Evolutionary conservation across 352 stramenopile genomes (phyloP).

Genomic region (Thraustochytrium striatum): DNA sequence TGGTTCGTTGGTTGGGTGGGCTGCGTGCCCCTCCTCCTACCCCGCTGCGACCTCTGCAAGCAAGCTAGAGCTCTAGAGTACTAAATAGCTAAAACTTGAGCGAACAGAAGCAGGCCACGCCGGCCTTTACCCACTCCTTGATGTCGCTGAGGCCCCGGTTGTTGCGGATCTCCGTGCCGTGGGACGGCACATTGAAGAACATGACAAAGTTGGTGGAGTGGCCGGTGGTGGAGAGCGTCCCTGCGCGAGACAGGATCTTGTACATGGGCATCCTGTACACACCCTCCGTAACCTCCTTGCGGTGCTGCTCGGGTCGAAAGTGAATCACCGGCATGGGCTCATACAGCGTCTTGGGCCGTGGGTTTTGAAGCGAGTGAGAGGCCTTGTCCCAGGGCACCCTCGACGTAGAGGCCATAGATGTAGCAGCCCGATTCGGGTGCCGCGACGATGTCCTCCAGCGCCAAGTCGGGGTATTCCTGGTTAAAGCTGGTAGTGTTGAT

Average conservation of each 20-base stretch:
- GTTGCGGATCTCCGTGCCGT: conserved; percentile 74
- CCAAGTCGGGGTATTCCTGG: conserved; percentile 53
- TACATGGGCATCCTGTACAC: conserved; percentile 89
- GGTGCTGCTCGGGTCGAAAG: conserved; percentile 68
- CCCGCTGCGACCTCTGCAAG: no score
- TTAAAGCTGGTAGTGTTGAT: conserved; percentile 76
- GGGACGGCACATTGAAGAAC: conserved; percentile 87
- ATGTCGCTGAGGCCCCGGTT: conserved; percentile 73
- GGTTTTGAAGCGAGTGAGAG: conserved; percentile 71
- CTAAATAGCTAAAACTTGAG: conserved; percentile 59
- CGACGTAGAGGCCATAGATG: conserved; percentile 77
- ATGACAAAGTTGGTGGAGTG: conserved; percentile 96
- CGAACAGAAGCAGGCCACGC: conserved; percentile 84
- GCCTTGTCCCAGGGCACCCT: conserved; percentile 76
- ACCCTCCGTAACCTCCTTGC: conserved; percentile 65
- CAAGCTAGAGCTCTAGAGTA: no score
- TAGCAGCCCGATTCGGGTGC: conserved; percentile 71
- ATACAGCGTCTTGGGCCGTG: conserved; percentile 83
- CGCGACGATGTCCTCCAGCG: conserved; percentile 50
- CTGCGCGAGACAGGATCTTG: conserved; percentile 84
- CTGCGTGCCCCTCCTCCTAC: no score
- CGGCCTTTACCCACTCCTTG: conserved; percentile 79
- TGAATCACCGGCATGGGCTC: conserved; percentile 81
- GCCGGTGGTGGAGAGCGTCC: conserved; percentile 87
- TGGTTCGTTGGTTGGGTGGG: no score